Base-by-base conservation (phyloP, 495 filamentous ascomycete species). In the Podospora comata region DNA sequence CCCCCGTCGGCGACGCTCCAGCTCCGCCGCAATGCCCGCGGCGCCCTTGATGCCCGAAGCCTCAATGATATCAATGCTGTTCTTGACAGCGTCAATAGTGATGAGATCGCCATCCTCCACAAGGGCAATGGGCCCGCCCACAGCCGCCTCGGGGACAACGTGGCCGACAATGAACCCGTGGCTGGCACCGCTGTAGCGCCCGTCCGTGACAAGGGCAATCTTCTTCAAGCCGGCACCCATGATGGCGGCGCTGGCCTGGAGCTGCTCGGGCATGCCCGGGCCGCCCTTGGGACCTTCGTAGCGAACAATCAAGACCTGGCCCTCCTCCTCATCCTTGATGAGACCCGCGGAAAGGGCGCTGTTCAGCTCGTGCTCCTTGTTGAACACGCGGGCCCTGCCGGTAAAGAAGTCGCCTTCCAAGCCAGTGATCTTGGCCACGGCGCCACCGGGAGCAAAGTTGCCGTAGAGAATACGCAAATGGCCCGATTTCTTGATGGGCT, bases 201-300 rank as follows among this genome's bases (percentile, higher is more conserved):
- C 95, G 77, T 99, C 95, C 0, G 95, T 99, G 28, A 98, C 92
- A 11, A 99, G 82, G 1, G 95, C 95, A 20, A 97, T 88, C 71
- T 97, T 97, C 68, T 80, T 91, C 60, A 99, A 80, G 26, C 90
- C 90, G 9, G 95, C 95, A 27, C 95, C 95, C 92, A 97, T 97
- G 34, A 99, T 88, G 6, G 92, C 91, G 1, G 93, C 94, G 69
- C 86, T 90, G 9, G 95, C 90, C 74, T 90, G 93, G 39, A 97
- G 85, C 81, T 97, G 93, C 79, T 99, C 95, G n/a, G 95, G 95
- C 95, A 99, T 99, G 18, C 95, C 95, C 6, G 95, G 95, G 0
- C 94, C 95, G 73, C 95, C 95, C 76, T 92, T 93, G 5, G 95
- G 95, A 0, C 95, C 95, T 77, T 99, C 95, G 75, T 97, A 98